These are phyloP conservation scores for Heimioporus retisporus DNA, from an alignment of 1,284 basidiomycete genomes.

Conservation along the genomic window DNA sequence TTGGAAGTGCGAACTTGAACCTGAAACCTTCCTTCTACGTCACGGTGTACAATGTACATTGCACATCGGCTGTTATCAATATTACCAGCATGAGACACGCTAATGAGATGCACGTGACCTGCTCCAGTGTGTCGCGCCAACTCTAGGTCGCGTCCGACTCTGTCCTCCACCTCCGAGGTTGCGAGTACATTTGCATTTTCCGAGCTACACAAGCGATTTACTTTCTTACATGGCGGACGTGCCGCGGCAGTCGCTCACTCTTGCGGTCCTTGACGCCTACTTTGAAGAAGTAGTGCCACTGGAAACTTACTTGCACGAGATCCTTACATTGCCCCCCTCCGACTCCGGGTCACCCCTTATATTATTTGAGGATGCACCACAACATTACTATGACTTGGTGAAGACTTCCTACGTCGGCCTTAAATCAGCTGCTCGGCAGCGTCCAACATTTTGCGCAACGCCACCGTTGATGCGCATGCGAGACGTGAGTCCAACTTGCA, in stretches of 20 bases:
- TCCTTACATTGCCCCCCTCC: constrained; percentile 34
- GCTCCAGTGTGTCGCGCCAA: no score
- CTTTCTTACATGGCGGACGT: constrained; percentile 17
- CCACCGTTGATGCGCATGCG: constrained; percentile 62
- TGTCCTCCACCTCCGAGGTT: no score
- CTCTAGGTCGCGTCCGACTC: no score
- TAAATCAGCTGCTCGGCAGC: constrained; percentile 25
- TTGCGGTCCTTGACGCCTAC: constrained; percentile 45
- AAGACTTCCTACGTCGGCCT: constrained; percentile 57
- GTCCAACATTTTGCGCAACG: constrained; percentile 39
- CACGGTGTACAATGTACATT: no score
- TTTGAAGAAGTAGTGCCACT: constrained; percentile 53
- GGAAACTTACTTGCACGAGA: constrained; percentile 53
- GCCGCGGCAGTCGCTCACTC: constrained; percentile 21
- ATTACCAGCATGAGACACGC: no score
- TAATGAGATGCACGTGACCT: no score
- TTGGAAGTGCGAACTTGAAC: no score
- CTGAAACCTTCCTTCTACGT: no score
- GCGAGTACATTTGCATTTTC: no score
- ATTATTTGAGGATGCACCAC: constrained; percentile 45
- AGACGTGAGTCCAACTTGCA: constrained; percentile 53
- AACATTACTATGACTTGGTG: constrained; percentile 53
- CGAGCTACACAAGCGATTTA: no score
- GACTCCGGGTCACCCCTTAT: constrained; percentile 16
- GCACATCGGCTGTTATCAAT: no score